Base-by-base conservation (phyloP, 1,139 yeast genomes). In the Meyerozyma elateridarum region DNA sequence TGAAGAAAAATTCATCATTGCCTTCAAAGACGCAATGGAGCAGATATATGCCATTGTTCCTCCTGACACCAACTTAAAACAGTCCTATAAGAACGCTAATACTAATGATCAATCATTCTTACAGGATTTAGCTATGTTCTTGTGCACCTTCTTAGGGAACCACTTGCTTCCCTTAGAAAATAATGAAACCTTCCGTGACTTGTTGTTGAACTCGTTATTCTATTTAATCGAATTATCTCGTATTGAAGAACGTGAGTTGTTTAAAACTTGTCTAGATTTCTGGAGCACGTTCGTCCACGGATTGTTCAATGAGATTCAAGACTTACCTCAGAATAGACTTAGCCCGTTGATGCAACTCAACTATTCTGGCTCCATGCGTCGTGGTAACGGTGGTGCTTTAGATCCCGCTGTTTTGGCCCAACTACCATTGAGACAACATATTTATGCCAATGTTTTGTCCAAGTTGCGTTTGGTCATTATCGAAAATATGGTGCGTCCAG, bases 401-500 rank as follows among this genome's bases (percentile, higher is more conserved):
- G 85, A 85, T 49, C 96, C 96, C 3, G 81, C 80, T 30, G 51
- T 82, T 20, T 69, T 89, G 47, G 79, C 80, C 16, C 77, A 78
- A 50, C 79, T 75, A 56, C 89, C 94, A 6, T 71, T 89, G 39
- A 80, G 97, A 59, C 88, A 84, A 57, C 95, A 91, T 59, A 76
- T 75, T 37, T 91, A 91, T 54, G 68, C 78, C 12, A 74, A 74
- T 22, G 70, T 91, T 22, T 72, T 93, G 47, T 80, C 95, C 4
- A 81, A 79, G 52, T 70, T 93, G 47, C 78, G 98, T 60, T 69
- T 84, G 42, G 95, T 93, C 13, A 83, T 91, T 55, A 91, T 91
- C 49, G 97, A 89, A 59, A 85, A 85, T 52, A 93, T 91, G 98
- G 98, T 87, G 2, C 80, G 95, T 56, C 99, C 99, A 1, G 98